Evolutionary conservation across 1,284 basidiomycete species (phyloP), one percentile per base, ranked within the genome.

Genomic region (Sporisorium reilianum): DNA sequence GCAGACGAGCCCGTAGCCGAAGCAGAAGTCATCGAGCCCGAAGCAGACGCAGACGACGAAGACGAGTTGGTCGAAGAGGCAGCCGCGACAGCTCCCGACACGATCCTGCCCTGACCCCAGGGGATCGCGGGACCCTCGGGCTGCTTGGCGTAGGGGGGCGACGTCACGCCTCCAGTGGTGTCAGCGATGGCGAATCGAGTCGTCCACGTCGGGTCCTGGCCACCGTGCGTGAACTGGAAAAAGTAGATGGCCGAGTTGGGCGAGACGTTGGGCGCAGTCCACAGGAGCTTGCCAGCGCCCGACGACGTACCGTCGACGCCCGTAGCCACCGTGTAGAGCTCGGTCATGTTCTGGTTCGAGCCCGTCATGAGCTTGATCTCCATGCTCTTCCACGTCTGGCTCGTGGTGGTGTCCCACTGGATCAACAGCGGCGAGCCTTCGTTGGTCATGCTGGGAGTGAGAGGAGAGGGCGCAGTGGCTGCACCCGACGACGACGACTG

Each of bases 151-250:
- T 83, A 41, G 3, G 78, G 71, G 12, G 91, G 87, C n/a, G 89
- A 71, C 1, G 87, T 88, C 34, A 87, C 86, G 6, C 85, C 75
- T 5, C 90, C 90, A 34, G 85, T 78, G 2, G 87, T 56, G 41
- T 88, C 88, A 0, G 91, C 89, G 80, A 94, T 92, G 42, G 91
- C 87, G 87, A 94, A 95, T 41, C 93, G 90, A 9, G 89, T 90
- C 0, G 93, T 93, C 92, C 93, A 95, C 20, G 87, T 87, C 46
- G 87, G 87, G 74, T 87, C 85, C 32, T 65, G 45, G 11, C 58
- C 77, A 53, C 63, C 45, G 65, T 80, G 65, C 26, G 72, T 75
- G 77, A 80, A 84, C 62, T 85, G 81, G 74, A 78, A 79, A 51
- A 84, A 80, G 70, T 77, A 78, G 55, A 81, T 77, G 49, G 45